Evolutionary conservation across 2,329 filamentous ascomycete species (phyloP).

Genomic region (Ceratocystis cacaofunesta): DNA sequence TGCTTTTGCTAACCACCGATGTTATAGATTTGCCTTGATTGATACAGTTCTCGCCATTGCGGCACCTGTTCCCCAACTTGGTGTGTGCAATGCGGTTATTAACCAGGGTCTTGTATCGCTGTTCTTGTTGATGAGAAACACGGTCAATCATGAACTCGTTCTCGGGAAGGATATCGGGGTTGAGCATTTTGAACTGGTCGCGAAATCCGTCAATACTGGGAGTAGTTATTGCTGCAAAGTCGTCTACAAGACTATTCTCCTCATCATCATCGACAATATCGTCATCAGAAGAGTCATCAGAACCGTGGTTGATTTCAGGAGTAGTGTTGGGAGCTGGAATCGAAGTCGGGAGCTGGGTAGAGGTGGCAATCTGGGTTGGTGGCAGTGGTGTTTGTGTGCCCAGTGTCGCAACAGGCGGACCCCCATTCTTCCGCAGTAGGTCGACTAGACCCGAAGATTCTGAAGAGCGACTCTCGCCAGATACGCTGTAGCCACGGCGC

Average conservation of each 20-base stretch:
- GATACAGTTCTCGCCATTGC: conserved; percentile 47
- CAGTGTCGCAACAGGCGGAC: conserved; percentile 37
- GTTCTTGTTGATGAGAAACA: conserved; percentile 65
- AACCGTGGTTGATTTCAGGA: background rate
- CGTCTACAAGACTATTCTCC: conserved; percentile 43
- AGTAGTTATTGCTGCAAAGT: conserved; percentile 45
- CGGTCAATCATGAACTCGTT: conserved; percentile 57
- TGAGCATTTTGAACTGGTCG: conserved; percentile 55
- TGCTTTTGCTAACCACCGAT: conserved; percentile 44
- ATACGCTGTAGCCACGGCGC: conserved; percentile 41
- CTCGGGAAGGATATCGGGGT: conserved; percentile 48
- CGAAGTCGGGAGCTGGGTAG: background rate
- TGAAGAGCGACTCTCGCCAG: conserved; percentile 32
- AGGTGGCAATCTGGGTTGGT: background rate
- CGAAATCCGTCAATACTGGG: conserved; percentile 66
- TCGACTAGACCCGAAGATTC: conserved; percentile 30
- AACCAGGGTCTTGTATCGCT: conserved; percentile 64
- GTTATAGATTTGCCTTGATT: conserved; percentile 51
- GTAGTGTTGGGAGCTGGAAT: background rate
- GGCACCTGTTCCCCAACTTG: conserved; percentile 42
- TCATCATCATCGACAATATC: conserved; percentile 47
- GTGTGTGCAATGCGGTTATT: conserved; percentile 57
- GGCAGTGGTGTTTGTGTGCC: conserved; percentile 18
- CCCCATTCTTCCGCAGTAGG: conserved; percentile 39
- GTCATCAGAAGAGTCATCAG: conserved; percentile 42